Conservation (phyloP, 805 yeast genomes). For the Deakozyma indianensis region DNA sequence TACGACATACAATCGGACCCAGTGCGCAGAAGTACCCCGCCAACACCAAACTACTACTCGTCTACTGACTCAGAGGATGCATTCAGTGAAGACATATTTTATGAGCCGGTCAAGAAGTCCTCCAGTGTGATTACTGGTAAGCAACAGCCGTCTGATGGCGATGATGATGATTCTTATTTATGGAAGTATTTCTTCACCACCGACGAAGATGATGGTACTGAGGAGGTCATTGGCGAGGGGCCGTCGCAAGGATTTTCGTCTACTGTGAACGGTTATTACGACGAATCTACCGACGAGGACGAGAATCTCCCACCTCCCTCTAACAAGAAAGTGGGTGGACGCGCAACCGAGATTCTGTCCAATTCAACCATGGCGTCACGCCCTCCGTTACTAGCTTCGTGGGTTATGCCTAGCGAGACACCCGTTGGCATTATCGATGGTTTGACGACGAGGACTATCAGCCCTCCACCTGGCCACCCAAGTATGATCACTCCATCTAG, state of each 20-base stretch:
- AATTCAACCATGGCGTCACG: conserved; percentile 72
- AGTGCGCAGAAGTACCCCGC: conserved; percentile 6
- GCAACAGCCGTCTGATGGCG: conserved; percentile 15
- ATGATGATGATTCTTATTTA: conserved; percentile 55
- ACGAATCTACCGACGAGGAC: conserved; percentile 92
- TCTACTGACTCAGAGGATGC: conserved; percentile 11
- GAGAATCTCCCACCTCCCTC: conserved; percentile 62
- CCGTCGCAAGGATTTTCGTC: background rate
- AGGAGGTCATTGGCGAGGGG: conserved; percentile 6
- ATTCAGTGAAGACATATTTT: conserved; percentile 14
- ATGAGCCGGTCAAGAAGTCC: conserved; percentile 4
- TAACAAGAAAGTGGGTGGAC: conserved; percentile 49
- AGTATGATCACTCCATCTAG: background rate
- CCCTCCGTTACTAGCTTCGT: conserved; percentile 87
- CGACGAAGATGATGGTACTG: conserved; percentile 19
- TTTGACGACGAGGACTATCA: conserved; percentile 68
- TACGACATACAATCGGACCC: conserved; percentile 10
- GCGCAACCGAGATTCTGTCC: conserved; percentile 85
- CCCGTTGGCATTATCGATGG: conserved; percentile 96
- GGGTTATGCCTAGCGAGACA: conserved; percentile 63
- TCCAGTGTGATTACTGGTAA: conserved; percentile 12
- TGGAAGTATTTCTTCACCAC: conserved; percentile 61
- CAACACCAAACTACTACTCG: background rate
- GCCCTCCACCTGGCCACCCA: conserved; percentile 27
- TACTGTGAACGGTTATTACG: conserved; percentile 19